Evolutionary conservation across 129 eudicot species (phyloP).

Genomic region (Centaurea solstitialis): DNA sequence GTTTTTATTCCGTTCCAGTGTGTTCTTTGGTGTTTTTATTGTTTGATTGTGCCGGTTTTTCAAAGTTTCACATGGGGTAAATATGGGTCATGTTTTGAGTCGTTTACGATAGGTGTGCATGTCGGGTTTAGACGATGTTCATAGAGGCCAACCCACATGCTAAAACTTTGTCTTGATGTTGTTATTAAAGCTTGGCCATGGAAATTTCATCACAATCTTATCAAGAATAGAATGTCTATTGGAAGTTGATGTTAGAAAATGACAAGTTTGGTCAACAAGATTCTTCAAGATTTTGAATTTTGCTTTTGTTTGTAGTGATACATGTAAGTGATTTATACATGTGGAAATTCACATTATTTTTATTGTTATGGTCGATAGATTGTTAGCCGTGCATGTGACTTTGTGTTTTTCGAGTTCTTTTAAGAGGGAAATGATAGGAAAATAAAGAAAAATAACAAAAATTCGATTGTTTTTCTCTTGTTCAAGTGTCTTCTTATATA

Average conservation of each 20-base stretch:
- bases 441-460: no score
- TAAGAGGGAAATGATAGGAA: no score
- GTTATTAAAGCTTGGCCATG: slow-evolving; percentile 31
- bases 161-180: slow-evolving; percentile 31
- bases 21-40: not conserved
- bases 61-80: slow-evolving; percentile 17
- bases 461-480: no score
- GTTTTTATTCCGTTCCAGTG: not conserved
- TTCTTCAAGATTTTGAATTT: slow-evolving; percentile 9
- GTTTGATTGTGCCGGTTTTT: slow-evolving; percentile 1
- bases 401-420: no score
- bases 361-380: not conserved
- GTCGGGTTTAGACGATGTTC: slow-evolving; percentile 31
- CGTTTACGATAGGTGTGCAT: slow-evolving; percentile 16
- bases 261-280: slow-evolving; percentile 25
- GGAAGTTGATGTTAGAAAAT: not conserved
- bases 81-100: slow-evolving; percentile 7
- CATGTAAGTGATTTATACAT: no score
- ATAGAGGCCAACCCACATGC: slow-evolving; percentile 39
- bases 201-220: slow-evolving; percentile 29
- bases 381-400: no score
- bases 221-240: slow-evolving; percentile 13
- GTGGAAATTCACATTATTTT: not conserved
- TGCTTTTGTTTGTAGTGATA: slow-evolving; percentile 12
- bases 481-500: no score